These are phyloP conservation scores for Baudoinia panamericana DNA, from an alignment of 495 filamentous ascomycete species.

Conservation along the genomic window DNA sequence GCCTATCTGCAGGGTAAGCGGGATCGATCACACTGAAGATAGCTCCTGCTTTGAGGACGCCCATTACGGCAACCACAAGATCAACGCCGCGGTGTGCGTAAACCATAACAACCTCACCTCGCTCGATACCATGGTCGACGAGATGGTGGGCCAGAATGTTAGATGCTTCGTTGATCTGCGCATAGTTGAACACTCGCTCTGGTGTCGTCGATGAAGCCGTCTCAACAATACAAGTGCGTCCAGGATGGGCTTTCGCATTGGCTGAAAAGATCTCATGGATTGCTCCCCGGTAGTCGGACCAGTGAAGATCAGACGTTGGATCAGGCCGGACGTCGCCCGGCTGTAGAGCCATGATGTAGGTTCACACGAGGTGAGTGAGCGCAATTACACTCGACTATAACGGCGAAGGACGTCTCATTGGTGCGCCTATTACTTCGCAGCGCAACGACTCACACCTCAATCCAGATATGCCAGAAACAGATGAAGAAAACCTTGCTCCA, in stretches of 20 bases:
- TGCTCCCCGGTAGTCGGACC: slow-evolving; percentile 66
- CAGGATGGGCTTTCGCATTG: slow-evolving; percentile 64
- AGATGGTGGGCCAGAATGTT: slow-evolving; percentile 72
- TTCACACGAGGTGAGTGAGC: no score
- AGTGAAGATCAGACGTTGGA: slow-evolving; percentile 65
- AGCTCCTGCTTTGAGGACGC: slow-evolving; percentile 50
- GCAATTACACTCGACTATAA: no score
- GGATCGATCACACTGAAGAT: slow-evolving; percentile 81
- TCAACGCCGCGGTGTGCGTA: slow-evolving; percentile 74
- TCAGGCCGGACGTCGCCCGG: slow-evolving; percentile 39
- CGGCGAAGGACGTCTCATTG: no score
- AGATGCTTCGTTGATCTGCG: slow-evolving; percentile 74
- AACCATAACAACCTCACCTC: slow-evolving; percentile 88
- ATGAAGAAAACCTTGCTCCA: no score
- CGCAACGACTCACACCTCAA: no score
- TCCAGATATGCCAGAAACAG: no score
- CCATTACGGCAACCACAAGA: slow-evolving; percentile 50
- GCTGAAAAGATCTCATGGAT: slow-evolving; percentile 66
- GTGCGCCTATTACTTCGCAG: no score
- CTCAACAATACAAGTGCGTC: slow-evolving; percentile 70
- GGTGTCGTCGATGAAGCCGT: slow-evolving; percentile 51
- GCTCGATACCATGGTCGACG: slow-evolving; percentile 53
- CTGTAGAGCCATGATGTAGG: slow-evolving; percentile 9
- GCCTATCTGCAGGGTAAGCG: slow-evolving; percentile 72
- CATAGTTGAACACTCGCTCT: slow-evolving; percentile 65